Percentiles rank a stretch among this genome's conserved stretches.
phyloP scores from a whole-genome alignment of 805 yeast genomes.

The Wickerhamiella galacta region DNA sequence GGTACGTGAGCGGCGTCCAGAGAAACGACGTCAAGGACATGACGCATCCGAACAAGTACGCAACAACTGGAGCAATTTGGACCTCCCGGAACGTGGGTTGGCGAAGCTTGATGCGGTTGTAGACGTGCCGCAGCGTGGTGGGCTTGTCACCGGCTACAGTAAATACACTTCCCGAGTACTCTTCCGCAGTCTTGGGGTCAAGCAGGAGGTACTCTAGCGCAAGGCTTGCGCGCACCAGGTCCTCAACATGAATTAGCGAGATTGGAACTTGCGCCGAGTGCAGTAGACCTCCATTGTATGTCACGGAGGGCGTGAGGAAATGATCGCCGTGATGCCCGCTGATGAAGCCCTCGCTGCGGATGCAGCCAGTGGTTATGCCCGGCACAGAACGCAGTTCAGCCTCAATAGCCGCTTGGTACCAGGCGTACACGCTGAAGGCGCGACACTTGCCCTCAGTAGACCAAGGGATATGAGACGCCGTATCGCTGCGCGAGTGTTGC shows the following conservation, averaged over 20 bases:
- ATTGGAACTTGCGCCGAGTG: constrained; percentile 16
- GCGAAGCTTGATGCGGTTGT: constrained; percentile 9
- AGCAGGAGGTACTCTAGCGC: constrained; percentile 18
- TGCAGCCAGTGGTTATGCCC: constrained; percentile 7
- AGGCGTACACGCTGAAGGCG: constrained; percentile 16
- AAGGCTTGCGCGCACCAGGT: constrained; percentile 29
- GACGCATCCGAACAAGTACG: constrained; percentile 10
- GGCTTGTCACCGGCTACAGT: constrained; percentile 11
- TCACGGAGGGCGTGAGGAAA: constrained; percentile 14
- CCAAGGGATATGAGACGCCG: constrained; percentile 4
- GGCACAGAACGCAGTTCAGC: constrained; percentile 4
- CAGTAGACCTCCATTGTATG: constrained; percentile 9
- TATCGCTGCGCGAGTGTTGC: constrained; percentile 5
- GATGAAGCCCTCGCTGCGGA: constrained; percentile 16
- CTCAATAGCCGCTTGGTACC: constrained; percentile 17
- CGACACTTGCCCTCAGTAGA: constrained; percentile 5
- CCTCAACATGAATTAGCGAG: constrained; percentile 20
- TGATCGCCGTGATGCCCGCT: constrained; percentile 18
- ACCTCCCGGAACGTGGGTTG: constrained; percentile 7
- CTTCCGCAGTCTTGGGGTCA: constrained; percentile 12
- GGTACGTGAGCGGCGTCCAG: constrained; percentile 7
- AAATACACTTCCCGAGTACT: constrained; percentile 8
- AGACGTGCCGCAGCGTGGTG: constrained; percentile 14
- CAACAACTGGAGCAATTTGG: constrained; percentile 13
- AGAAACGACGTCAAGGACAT: constrained; percentile 5